Base-by-base conservation (phyloP, 495 filamentous ascomycete species). In the Lineolata rhizophorae region DNA sequence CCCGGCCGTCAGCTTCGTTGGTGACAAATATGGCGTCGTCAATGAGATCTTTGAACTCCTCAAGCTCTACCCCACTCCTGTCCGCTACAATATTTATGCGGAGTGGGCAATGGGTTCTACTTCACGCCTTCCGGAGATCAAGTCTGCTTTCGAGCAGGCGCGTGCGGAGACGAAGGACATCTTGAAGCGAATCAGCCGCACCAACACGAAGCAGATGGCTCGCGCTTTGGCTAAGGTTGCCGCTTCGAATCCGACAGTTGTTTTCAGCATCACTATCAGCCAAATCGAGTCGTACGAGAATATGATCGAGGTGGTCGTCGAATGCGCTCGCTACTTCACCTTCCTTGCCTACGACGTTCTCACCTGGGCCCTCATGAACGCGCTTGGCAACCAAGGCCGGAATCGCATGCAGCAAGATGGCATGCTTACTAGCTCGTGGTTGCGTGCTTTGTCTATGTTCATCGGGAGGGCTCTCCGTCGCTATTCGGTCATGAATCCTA, bases 241-340 rank as follows among this genome's bases (percentile, higher is more conserved):
- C 5, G 76, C 75, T 37, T 68, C 78, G 4, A 82, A 73, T 10
- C 90, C 90, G 2, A 83, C 82, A n/a, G 62, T 87, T 27, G 81
- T 99, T 17, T 90, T 93, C 56, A 70, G 69, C 41, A 70, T 84
- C 26, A 77, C 82, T 8, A 64, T 95, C 34, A 65, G 61, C 20
- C 82, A 93, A 44, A 82, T 93, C 28, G 82, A 94, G 51, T 65
- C 72, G 0, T 94, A 95, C 49, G 76, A 75, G 45, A 94, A 94
- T 45, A 63, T 95, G 20, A 84, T 85, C 35, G 80, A 92, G 35
- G 75, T 76, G 5, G 76, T 99, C 31, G 81, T 94, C 18, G 80
- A 92, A 47, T 93, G 81, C 44, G 81, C 76, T 19, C 73, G 77
- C 40, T 92, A 93, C 43, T 93, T 94, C 45, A 91, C 85, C 1